Evolutionary conservation across 176 grass and related monocot species (phyloP).

Genomic region (sorghum (Sorghum bicolor)): Sorghum_bicolor_NCBIv3 NC_012875.2:49505001-49505500

Average conservation of each 20-base stretch:
- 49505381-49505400: constrained; percentile 67
- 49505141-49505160: constrained; percentile 85
- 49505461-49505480: constrained; percentile 51
- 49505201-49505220: constrained; percentile 84
- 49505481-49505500: constrained; percentile 73
- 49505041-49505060: constrained; percentile 79
- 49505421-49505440: background rate
- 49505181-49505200: constrained; percentile 87
- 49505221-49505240: constrained; percentile 69
- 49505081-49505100: constrained; percentile 94
- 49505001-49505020: constrained; percentile 5
- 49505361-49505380: constrained; percentile 98
- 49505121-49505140: constrained; percentile 94
- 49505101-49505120: constrained; percentile 94
- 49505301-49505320: constrained; percentile 86
- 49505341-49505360: constrained; percentile 84
- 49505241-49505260: constrained; percentile 77
- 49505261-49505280: constrained; percentile 77
- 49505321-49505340: constrained; percentile 88
- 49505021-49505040: background rate
- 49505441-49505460: background rate
- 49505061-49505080: constrained; percentile 96
- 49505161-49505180: constrained; percentile 89
- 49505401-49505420: constrained; percentile 12
- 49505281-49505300: constrained; percentile 82